Percentiles rank a stretch among this genome's conserved stretches.
Evolutionary conservation across 768 basidiomycete species (phyloP).

Genomic region (Tephrocybe sp.): DNA sequence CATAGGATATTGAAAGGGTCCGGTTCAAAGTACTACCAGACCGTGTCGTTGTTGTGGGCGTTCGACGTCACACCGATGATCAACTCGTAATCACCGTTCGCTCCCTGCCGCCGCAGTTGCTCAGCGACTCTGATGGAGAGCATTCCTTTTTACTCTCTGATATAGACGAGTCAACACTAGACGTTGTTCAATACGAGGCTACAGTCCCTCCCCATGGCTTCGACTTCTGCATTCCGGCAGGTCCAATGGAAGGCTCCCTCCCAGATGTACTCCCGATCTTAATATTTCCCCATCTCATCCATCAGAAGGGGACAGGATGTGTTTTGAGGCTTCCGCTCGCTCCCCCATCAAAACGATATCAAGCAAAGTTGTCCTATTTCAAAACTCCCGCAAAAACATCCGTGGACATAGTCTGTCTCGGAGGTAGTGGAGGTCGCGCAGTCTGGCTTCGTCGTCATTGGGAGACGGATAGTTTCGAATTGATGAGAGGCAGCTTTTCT

Average conservation of each 20-base stretch:
- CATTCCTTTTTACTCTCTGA: background rate
- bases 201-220: constrained; percentile 8
- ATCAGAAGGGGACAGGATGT: constrained; percentile 17
- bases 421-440: constrained; percentile 42
- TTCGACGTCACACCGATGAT: constrained; percentile 20
- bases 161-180: background rate
- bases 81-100: constrained; percentile 29
- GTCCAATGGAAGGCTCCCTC: constrained; percentile 12
- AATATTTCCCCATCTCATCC: constrained; percentile 19
- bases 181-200: constrained; percentile 5
- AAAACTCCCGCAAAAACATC: constrained; percentile 11
- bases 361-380: constrained; percentile 4
- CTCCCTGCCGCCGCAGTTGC: constrained; percentile 21
- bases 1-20: constrained; percentile 29
- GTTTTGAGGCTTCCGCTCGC: constrained; percentile 18
- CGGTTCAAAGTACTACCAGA: constrained; percentile 29
- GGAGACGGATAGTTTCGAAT: constrained; percentile 44
- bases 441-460: constrained; percentile 53
- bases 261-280: constrained; percentile 12
- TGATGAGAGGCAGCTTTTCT: constrained; percentile 52
- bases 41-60: constrained; percentile 30
- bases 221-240: constrained; percentile 20
- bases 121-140: background rate
- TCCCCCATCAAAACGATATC: constrained; percentile 1
- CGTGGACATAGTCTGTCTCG: constrained; percentile 29